Conservation (phyloP, 2,329 filamentous ascomycete genomes). For the Colletotrichum coccodes region DNA sequence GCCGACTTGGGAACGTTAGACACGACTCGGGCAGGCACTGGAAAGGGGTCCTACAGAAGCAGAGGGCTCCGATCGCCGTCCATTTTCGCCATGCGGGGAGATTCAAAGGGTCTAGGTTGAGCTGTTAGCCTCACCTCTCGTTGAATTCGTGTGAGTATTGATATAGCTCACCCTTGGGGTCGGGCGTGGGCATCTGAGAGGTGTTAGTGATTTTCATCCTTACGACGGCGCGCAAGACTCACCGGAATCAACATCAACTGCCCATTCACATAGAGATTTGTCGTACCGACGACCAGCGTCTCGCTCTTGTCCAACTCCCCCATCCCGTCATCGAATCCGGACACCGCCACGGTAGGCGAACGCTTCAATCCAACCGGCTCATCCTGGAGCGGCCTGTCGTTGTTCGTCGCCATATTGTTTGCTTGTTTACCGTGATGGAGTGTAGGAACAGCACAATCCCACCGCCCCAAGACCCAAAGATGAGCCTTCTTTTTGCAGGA, state of each 20-base stretch:
- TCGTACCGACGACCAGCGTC: slow-evolving; percentile 36
- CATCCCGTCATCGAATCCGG: background rate
- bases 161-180: slow-evolving; percentile 39
- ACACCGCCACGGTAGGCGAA: background rate
- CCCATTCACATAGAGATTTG: slow-evolving; percentile 34
- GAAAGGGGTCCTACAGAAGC: slow-evolving; percentile 38
- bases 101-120: slow-evolving; percentile 41
- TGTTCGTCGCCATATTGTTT: slow-evolving; percentile 21
- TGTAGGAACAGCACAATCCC: slow-evolving; percentile 3
- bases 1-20: slow-evolving; percentile 35
- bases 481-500: background rate
- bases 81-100: slow-evolving; percentile 43
- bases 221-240: slow-evolving; percentile 2
- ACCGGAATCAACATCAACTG: slow-evolving; percentile 36
- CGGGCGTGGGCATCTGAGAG: slow-evolving; percentile 39
- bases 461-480: background rate
- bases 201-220: background rate
- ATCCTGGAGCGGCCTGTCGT: slow-evolving; percentile 25
- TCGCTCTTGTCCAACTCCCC: slow-evolving; percentile 7
- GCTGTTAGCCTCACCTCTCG: slow-evolving; percentile 4
- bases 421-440: background rate
- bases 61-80: slow-evolving; percentile 40
- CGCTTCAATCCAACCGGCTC: slow-evolving; percentile 20
- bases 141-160: background rate
- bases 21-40: background rate